Conservation (phyloP, 2,329 filamentous ascomycete genomes). For the Penicillium nordicum region DNA sequence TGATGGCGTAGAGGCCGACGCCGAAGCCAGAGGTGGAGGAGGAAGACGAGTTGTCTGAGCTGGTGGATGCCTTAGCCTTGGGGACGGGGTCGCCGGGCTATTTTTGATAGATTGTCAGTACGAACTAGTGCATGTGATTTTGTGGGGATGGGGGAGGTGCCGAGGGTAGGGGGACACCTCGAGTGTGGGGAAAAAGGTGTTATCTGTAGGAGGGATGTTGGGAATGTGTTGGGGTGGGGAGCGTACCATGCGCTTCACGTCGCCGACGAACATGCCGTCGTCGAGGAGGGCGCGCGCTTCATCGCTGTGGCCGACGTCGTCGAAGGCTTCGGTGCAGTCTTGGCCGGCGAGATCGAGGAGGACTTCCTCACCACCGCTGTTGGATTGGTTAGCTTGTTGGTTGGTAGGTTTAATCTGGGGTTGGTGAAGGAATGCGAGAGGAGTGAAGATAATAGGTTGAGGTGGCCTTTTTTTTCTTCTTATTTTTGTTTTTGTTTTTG, state of each 20-base stretch:
- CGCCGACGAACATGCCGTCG: constrained; percentile 65
- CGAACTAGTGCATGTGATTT: constrained; percentile 4
- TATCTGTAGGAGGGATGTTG: neutral
- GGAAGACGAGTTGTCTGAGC: constrained; percentile 42
- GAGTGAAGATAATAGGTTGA: neutral
- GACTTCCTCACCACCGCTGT: constrained; percentile 95
- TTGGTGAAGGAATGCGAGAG: neutral
- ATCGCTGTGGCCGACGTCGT: constrained; percentile 98
- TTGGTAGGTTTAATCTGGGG: neutral
- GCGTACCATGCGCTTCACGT: constrained; percentile 75
- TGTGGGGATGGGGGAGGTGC: neutral
- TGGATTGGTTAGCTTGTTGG: constrained; percentile 9
- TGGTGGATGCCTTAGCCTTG: constrained; percentile 53
- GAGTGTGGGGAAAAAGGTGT: neutral
- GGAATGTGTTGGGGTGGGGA: neutral
- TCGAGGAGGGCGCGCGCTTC: constrained; percentile 94
- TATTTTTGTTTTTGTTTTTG: neutral
- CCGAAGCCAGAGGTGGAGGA: constrained; percentile 53
- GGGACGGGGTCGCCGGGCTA: constrained; percentile 73
- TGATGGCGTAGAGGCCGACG: constrained; percentile 74
- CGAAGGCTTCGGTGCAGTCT: constrained; percentile 95
- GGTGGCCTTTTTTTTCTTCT: neutral
- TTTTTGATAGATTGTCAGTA: neutral
- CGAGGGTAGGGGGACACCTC: neutral
- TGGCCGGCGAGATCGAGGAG: constrained; percentile 92